Base-by-base conservation (phyloP, 1,284 basidiomycete species). In the Malassezia japonica region DNA sequence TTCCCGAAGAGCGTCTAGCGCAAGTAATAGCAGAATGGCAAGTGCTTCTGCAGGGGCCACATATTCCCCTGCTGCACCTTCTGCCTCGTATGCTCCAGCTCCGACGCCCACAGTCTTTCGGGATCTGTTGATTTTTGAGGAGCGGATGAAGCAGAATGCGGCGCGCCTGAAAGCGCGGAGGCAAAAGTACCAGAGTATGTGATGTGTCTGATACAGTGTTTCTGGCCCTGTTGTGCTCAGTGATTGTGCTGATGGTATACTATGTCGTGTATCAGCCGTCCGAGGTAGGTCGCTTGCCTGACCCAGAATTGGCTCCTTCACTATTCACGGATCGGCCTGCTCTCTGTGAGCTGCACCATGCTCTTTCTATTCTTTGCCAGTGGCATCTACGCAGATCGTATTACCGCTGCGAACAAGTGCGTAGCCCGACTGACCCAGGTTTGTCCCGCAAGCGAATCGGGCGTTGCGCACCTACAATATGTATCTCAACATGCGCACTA, bases 301-400 rank as follows among this genome's bases (percentile, higher is more conserved):
- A 12, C 49, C 43, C 48, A 58, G n/a, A 52, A 50, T 1, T 39
- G 50, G 5, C 57, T 56, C 10, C 34, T 67, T 24, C 60, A 65
- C 43, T 71, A 71, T 45, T 41, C 59, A 25, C 45, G 62, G 2
- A 50, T 65, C 3, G 62, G 58, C 3, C 53, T 65, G 15, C 50
- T 71, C n/a, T 59, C 62, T 50, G 59, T 72, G 38, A 60, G 62
- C 33, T 49, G 58, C 34, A 91, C 88, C 10, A 94, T 89, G 1
- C 80, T 96, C 7, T 82, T 86, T 27, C 79, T 98, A 32, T 96
- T 98, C 79, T 96, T 96, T 71, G 88, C 89, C 1, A 91, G 86
- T 62, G 92, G 92, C 7, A 85, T 94, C 81, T 96, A 96, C 68
- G 80, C 85, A 7, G 91, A 96, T 74, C 90, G 92, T 76, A 94